Percentiles rank a stretch among this genome's conserved stretches.
These are phyloP conservation scores for Setaria viridis DNA, from an alignment of 202 grass and related monocot species.

Conservation along the genomic window DNA sequence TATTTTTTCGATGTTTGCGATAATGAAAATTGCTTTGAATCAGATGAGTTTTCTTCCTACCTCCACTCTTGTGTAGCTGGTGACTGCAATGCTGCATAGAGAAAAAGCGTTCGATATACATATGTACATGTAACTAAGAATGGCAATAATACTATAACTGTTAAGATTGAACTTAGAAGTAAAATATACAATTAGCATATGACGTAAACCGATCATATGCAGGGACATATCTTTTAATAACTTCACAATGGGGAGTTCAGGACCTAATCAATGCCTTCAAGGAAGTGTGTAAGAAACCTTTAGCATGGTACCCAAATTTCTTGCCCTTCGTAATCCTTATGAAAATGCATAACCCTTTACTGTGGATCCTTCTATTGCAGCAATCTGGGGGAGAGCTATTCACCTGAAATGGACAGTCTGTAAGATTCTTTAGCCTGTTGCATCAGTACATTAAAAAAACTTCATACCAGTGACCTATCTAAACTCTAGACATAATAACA, in stretches of 20 bases:
- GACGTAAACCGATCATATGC: conserved; percentile 39
- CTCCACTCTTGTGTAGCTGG: neutral
- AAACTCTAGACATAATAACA: conserved; percentile 13
- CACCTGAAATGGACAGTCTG: conserved; percentile 59
- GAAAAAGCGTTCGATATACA: neutral
- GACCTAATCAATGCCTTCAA: conserved; percentile 65
- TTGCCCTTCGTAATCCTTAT: neutral
- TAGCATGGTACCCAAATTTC: conserved; percentile 18
- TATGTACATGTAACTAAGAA: neutral
- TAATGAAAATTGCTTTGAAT: neutral
- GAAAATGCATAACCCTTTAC: conserved; percentile 33
- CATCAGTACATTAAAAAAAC: conserved; percentile 11
- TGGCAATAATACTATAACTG: neutral
- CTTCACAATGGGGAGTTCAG: conserved; percentile 68
- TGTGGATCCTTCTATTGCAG: conserved; percentile 58
- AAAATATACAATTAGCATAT: neutral
- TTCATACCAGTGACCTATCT: neutral
- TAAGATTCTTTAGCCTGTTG: conserved; percentile 56
- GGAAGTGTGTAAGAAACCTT: conserved; percentile 72
- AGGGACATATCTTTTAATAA: conserved; percentile 94
- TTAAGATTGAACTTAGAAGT: conserved; percentile 29
- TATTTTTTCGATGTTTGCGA: neutral
- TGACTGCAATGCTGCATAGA: neutral
- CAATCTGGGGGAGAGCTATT: conserved; percentile 85
- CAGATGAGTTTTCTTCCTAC: neutral